Base-by-base conservation (phyloP, 2,329 filamentous ascomycete species). In the Cytospora mali region DNA sequence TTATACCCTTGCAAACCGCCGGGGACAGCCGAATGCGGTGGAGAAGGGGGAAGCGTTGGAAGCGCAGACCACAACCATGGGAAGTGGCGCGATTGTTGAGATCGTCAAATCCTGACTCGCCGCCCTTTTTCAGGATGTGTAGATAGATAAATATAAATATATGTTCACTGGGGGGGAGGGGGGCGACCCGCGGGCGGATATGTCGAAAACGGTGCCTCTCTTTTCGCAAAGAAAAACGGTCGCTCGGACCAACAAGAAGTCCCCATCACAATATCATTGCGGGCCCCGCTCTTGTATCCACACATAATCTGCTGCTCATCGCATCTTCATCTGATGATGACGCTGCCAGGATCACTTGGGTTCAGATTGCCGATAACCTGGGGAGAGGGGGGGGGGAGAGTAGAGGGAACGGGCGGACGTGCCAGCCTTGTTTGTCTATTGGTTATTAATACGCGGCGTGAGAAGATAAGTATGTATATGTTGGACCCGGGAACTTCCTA, bases 1-100 rank as follows among this genome's bases (percentile, higher is more conserved):
- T n/a, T 35, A 21, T 31, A 31, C 56, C 57, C 57, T 35, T 59
- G 57, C 57, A 59, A 59, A 59, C 57, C 57, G 49, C 57, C 57
- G 57, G 57, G 57, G 57, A 59, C 25, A 59, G 57, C 57, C 57
- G 57, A 59, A 35, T 27, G 29, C 56, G 56, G 51, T 58, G 48
- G 42, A 23, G 48, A 18, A 39, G 39, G 48, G 48, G 35, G 56
- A 35, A 14, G 10, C n/a, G n/a, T n/a, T n/a, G n/a, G 11, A 35
- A 14, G 16, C 13, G 33, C 33, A 35, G 33, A 42, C 31, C 31
- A 9, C 31, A 33, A 9, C 9, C 9, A 33, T 33, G 56, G n/a
- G 57, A 25, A 27, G 46, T 33, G 57, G 57, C 49, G 42, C 57
- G 27, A 59, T 59, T 25, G 51, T 59, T 51, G 57, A 39, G 57